Percentiles rank a stretch among this genome's conserved stretches.
Conservation (phyloP, 768 basidiomycete species). For the Tylopilus felleus region DNA sequence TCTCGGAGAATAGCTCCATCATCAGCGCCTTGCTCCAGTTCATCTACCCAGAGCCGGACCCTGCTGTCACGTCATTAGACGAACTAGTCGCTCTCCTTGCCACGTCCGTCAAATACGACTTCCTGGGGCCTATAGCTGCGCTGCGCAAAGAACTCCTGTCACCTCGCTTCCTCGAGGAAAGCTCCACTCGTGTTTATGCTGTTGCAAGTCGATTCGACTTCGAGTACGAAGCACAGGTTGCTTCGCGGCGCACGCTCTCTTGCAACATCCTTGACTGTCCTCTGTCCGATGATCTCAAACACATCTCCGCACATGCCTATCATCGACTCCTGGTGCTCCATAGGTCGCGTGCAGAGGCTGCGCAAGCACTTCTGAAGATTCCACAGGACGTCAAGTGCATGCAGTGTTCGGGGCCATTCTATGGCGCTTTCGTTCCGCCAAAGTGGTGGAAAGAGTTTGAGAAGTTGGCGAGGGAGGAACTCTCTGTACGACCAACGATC, state of each 20-base stretch:
- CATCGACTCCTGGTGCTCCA: slow-evolving; percentile 63
- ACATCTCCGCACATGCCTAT: slow-evolving; percentile 67
- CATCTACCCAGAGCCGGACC: slow-evolving; percentile 60
- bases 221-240: slow-evolving; percentile 57
- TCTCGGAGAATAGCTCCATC: slow-evolving; percentile 47
- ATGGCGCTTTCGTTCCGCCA: slow-evolving; percentile 48
- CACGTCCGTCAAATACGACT: slow-evolving; percentile 65
- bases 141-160: slow-evolving; percentile 55
- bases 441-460: slow-evolving; percentile 70
- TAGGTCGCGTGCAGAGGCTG: slow-evolving; percentile 47
- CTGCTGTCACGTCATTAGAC: slow-evolving; percentile 48
- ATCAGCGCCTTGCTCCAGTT: slow-evolving; percentile 54
- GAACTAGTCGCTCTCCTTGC: slow-evolving; percentile 48
- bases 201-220: slow-evolving; percentile 65
- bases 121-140: slow-evolving; percentile 40
- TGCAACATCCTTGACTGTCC: slow-evolving; percentile 54
- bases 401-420: slow-evolving; percentile 57
- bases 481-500: slow-evolving; percentile 52
- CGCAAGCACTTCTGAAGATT: slow-evolving; percentile 44
- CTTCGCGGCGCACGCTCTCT: slow-evolving; percentile 56
- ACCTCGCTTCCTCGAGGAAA: slow-evolving; percentile 42
- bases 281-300: slow-evolving; percentile 57
- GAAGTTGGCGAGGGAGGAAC: slow-evolving; percentile 53
- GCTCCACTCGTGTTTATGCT: slow-evolving; percentile 64
- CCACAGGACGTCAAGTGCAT: slow-evolving; percentile 58